Evolutionary conservation across 768 basidiomycete genomes (phyloP), one percentile per base, ranked within the genome.

Genomic region (Calocybe cyanea): DNA sequence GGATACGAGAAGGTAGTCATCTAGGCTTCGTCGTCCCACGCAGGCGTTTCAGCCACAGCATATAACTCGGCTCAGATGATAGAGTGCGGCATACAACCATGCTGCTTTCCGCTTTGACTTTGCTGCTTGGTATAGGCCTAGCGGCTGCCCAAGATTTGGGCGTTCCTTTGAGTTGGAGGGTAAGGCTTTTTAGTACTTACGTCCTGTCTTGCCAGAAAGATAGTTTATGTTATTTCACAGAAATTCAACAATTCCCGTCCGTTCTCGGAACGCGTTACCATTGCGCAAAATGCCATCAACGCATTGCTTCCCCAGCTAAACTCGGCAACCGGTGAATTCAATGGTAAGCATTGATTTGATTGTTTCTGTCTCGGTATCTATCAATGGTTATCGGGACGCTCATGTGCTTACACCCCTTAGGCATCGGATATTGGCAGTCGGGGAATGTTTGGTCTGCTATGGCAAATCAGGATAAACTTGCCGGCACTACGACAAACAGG

Each of bases 391-490:
- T 15, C 34, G 24, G 36, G 1, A 41, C 32, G n/a, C n/a, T n/a
- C n/a, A n/a, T n/a, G n/a, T n/a, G n/a, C n/a, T n/a, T n/a, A n/a
- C n/a, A n/a, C n/a, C n/a, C n/a, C n/a, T 5, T 28, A 76, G 77
- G 71, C 5, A 69, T 80, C 32, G 68, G 73, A 31, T 78, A 67
- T 47, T 78, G 78, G 77, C 75, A 78, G 52, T 63, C 73, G 18
- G 78, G 64, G 1, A 80, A 78, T 41, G 75, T 70, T 8, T 74
- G 65, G 59, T 72, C 76, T 14, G 70, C 68, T n/a, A 64, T 74
- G 62, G 76, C 73, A 1, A 75, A 76, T 37, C 70, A 73, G 30
- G 76, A 77, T 48, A 55, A 63, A 23, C 58, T 65, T 10, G 60
- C 70, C 1, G 59, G 61, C n/a, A 68, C 63, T 7, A 70, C 57